Base-by-base conservation (phyloP, 371 early-diverging fungal genomes). In the Mucor circinelloides region DNA sequence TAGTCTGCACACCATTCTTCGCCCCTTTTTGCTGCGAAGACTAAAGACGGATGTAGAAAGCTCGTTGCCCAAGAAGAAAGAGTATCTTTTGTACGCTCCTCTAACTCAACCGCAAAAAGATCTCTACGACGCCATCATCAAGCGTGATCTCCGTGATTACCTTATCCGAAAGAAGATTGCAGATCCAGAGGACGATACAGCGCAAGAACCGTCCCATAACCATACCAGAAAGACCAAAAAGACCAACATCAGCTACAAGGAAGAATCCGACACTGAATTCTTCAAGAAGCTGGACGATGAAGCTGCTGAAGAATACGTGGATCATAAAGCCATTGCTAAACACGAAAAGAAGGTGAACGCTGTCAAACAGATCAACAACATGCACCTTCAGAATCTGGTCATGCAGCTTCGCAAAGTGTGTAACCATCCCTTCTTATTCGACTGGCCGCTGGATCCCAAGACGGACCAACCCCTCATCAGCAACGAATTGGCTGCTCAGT, bases 371-470 rank as follows among this genome's bases (percentile, higher is more conserved):
- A 82, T 88, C 38, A 78, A 86, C 64, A 73, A 81, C 27, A 71
- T 88, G 68, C 83, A 87, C 64, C 71, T 98, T 30, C 88, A 94
- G 67, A 94, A 93, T 72, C 76, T 90, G 32, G 87, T 93, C n/a
- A 95, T 96, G 95, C 96, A 97, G 76, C 85, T 97, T 21, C 91
- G 97, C 70, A 97, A 97, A 73, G 92, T 92, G 54, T 97, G 97
- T 82, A 96, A 96, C 71, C 99, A 97, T 73, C 99, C 99, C 1
- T 96, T 91, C 73, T 78, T 98, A 19, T 95, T 97, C 66, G 91
- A 95, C 54, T 89, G 91, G 82, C 93, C 92, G 0, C 40, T 82
- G 32, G 87, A 90, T 69, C 81, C 83, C 1, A 68, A 73, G 23
- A 89, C 89, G 1, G 75, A 73, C 5, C 63, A 76, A 6, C 76